Base-by-base conservation (phyloP, 2,329 filamentous ascomycete species). In the Diaporthe eres region DNA sequence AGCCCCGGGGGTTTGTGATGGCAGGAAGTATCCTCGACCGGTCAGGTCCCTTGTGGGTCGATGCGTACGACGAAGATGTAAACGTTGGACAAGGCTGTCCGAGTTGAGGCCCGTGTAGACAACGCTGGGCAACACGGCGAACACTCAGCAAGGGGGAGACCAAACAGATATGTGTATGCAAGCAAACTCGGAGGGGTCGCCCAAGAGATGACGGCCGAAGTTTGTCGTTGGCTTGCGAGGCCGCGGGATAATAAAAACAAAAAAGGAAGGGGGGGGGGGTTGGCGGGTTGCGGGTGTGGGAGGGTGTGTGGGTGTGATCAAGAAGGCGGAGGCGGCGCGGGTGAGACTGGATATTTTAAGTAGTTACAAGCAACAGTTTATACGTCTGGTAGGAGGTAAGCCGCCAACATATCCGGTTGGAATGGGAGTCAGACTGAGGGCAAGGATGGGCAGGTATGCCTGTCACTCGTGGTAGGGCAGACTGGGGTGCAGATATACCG, bases 401-500 rank as follows among this genome's bases (percentile, higher is more conserved):
- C 58, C 58, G 34, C 39, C 19, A 28, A 55, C 47, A 65, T 22
- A 28, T 44, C 4, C 28, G 42, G 42, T 65, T 42, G 58, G 10
- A 44, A 53, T 55, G 34, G 47, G 47, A 53, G 47, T 73, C 39
- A 73, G 58, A 73, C 58, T 73, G 58, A 44, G 22, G 47, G 17
- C 37, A 44, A 65, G 71, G 39, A 73, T 65, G 47, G 51, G 34
- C 17, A 73, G 71, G 47, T 42, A 47, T 65, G 47, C 47, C 47
- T 63, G 34, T 53, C 47, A 73, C 34, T 55, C 25, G 60, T 65
- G 49, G 44, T 55, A 73, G 71, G 47, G 47, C 55, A 73, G 58
- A 73, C 58, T 44, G 58, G 71, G 71, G 71, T 73, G 39, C 58
- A 73, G 71, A 65, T 73, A 73, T 73, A 73, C 55, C 58, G 71